These are phyloP conservation scores for Rubus idaeus DNA, from an alignment of 306 rosid genomes.

Conservation along the genomic window DNA sequence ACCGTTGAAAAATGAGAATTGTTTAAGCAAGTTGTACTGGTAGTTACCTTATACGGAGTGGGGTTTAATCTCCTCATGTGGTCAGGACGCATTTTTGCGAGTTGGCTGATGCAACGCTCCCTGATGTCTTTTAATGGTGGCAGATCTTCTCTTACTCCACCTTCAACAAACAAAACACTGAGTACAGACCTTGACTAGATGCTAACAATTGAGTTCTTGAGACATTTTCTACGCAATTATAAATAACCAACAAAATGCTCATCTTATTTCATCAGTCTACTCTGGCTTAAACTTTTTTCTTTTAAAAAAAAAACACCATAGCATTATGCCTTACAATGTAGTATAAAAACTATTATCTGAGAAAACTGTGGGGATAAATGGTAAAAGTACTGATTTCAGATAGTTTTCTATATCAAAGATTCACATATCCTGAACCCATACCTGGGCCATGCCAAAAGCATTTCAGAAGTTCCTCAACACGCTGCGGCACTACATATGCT, in stretches of 20 bases:
- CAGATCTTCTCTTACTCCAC: conserved; percentile 52
- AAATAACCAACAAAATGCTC: not conserved
- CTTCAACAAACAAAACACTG: conserved; percentile 40
- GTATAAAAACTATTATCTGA: not conserved
- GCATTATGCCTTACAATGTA: not conserved
- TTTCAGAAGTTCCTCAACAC: conserved; percentile 84
- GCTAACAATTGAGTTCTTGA: not conserved
- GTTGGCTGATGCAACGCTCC: conserved; percentile 78
- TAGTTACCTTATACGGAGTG: conserved; percentile 85
- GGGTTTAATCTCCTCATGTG: conserved; percentile 99
- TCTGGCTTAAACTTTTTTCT: too few relatives aligned
- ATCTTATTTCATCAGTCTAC: not conserved
- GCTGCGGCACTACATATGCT: conserved; percentile 97
- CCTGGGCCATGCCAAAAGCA: conserved; percentile 96
- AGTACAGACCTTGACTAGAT: not conserved
- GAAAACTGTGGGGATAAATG: not conserved
- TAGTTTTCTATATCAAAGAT: conserved; percentile 1
- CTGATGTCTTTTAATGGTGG: conserved; percentile 72
- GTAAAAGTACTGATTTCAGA: not conserved
- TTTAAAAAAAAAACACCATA: too few relatives aligned
- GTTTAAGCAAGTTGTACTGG: conserved; percentile 10
- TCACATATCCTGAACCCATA: conserved; percentile 25
- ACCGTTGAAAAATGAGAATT: not conserved
- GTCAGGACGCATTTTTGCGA: conserved; percentile 86
- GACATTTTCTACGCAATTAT: not conserved